Evolutionary conservation across 805 yeast genomes (phyloP), one percentile per base, ranked within the genome.

Genomic region (Gaillardinia entomophila): DNA sequence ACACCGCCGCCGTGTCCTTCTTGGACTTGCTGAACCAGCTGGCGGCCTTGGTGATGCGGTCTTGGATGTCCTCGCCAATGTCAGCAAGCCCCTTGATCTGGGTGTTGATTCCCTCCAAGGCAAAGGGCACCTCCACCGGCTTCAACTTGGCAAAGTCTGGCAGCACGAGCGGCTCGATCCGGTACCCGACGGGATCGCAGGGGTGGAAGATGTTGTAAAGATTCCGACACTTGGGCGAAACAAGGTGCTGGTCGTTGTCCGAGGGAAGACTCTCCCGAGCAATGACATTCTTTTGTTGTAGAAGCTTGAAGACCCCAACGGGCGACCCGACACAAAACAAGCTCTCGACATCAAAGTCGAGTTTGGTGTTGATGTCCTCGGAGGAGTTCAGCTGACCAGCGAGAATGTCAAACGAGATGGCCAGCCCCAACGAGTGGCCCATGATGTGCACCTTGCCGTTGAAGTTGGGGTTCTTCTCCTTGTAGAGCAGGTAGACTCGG

Each of bases 351-450:
- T 75, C 70, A 51, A 90, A 90, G 20, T 74, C 72, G 15, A 90
- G 65, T 16, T 38, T 32, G 19, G 36, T 24, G 14, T 34, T 26
- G 23, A 34, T 16, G 6, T 31, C 32, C 6, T n/a, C 34, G n/a
- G 36, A 34, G 3, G 17, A 59, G 12, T 60, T 50, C 22, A 19
- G 22, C 6, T 19, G 22, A 6, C 22, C 22, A 7, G 79, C 60
- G 18, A 89, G 55, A 19, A 90, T 65, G 55, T 90, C 97, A 41
- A 87, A 79, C 2, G 79, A 66, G 23, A 90, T 83, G 0, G 90
- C 83, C 3, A 95, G 82, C 0, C 98, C 98, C 23, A 90, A 62
- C 0, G 97, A 90, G 55, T 90, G 98, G 1, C 96, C 97, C 37
- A 88, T 62, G 2, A 90, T 55, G 44, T 90, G 88, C 1, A 90